phyloP scores from a whole-genome alignment of 1,284 basidiomycete genomes.

The Gymnopus androsaceus region DNA sequence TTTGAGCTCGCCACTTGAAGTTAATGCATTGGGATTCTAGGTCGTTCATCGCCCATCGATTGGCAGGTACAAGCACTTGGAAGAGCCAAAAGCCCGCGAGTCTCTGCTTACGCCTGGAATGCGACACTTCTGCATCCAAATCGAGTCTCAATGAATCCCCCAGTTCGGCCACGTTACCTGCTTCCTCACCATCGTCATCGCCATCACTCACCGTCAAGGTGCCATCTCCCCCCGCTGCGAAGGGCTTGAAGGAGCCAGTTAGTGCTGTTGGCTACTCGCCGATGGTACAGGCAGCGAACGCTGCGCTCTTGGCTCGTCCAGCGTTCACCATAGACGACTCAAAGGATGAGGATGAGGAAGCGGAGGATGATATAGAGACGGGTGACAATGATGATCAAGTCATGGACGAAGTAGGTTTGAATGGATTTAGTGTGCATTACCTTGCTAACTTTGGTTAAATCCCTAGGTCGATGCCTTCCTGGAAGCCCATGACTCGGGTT shows the following conservation, averaged over 20 bases:
- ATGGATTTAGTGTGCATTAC: slow-evolving; percentile 4
- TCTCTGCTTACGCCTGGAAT: slow-evolving; percentile 75
- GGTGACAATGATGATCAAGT: slow-evolving; percentile 68
- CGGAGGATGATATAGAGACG: slow-evolving; percentile 57
- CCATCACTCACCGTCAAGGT: slow-evolving; percentile 43
- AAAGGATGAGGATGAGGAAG: slow-evolving; percentile 78
- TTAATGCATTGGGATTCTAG: slow-evolving; percentile 32
- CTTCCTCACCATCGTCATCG: slow-evolving; percentile 28
- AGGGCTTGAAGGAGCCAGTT: background rate
- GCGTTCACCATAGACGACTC: slow-evolving; percentile 94
- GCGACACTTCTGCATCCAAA: slow-evolving; percentile 59
- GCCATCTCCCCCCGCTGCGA: slow-evolving; percentile 2
- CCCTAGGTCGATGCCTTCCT: slow-evolving; percentile 85
- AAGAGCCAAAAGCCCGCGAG: slow-evolving; percentile 88
- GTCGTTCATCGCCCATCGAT: slow-evolving; percentile 81
- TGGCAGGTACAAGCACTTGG: slow-evolving; percentile 78
- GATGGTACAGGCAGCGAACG: slow-evolving; percentile 72
- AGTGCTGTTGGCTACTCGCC: slow-evolving; percentile 34
- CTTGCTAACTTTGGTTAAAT: slow-evolving; percentile 12
- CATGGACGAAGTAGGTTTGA: slow-evolving; percentile 75
- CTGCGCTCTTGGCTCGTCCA: slow-evolving; percentile 85
- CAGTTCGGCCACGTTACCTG: too few species aligned
- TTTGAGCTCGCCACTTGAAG: background rate
- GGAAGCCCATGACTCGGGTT: slow-evolving; percentile 85
- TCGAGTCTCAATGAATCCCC: slow-evolving; percentile 43